Evolutionary conservation across 169 alveolate genomes (phyloP), one percentile per base, ranked within the genome.

Genomic region (Plasmodium adleri): DNA sequence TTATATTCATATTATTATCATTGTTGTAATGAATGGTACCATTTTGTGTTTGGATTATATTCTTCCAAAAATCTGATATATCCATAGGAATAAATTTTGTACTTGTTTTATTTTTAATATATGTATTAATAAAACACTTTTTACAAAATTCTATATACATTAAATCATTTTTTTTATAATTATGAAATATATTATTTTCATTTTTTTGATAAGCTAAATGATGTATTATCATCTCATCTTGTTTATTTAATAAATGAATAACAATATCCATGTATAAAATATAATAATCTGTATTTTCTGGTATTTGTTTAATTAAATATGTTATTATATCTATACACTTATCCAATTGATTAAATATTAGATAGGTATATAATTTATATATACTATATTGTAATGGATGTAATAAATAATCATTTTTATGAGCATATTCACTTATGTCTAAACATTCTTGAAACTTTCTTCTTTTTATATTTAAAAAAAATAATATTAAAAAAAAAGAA

Each of bases 61-160:
- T 10, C 1, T 45, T 64, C 88, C 88, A 75, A 24, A 75, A 75
- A 17, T 26, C 62, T 17, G 4, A 3, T 43, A 75, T 45, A 62
- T 63, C 64, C 24, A 12, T 32, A 9, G 88, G 88, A 26, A 75
- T 10, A n/a, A 58, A 43, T 70, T 78, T 64, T n/a, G 45, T 32
- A 32, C 45, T 5, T 32, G 45, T 32, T 15, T 56, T 56, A 8
- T 50, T 63, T 24, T 47, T 52, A 1, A 66, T 45, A 66, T 43
- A 78, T 9, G 22, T 5, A 52, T 78, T 67, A 26, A 78, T 64
- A 20, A 78, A 49, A 15, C 72, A 78, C 24, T 78, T 78, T 28
- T 78, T 64, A 78, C 47, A 78, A 52, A 78, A 78, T 45, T 78
- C 89, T 47, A 78, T 49, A 56, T 78, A 78, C 89, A 78, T 66